Base-by-base conservation (phyloP, 805 yeast genomes). In the Cyberlindnera americana region DNA sequence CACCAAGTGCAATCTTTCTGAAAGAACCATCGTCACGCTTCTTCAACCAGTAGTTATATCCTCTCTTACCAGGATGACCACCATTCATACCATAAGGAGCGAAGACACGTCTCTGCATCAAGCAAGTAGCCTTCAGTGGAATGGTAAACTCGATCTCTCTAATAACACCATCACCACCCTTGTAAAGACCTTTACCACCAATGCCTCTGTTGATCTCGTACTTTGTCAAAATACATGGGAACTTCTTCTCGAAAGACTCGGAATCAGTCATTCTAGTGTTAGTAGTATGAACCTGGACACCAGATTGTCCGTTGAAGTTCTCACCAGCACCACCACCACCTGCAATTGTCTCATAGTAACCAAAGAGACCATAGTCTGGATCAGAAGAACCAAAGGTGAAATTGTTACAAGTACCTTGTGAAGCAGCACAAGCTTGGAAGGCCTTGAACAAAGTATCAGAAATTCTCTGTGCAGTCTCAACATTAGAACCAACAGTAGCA, bases 251-350 rank as follows among this genome's bases (percentile, higher is more conserved):
- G 42, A 75, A 63, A 11, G 73, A 60, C 50, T 75, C 81, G 2
- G 76, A 70, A 48, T 75, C 81, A 1, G 81, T 75, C 47, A 73
- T 75, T 57, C 72, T 60, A 40, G 77, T 69, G 50, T 74, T 73
- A 29, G 78, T 74, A 37, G 75, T 71, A 47, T 74, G 77, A 35
- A 72, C 70, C 53, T 75, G 79, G 5, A 73, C 73, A 18, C 69
- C 81, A 11, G 74, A 67, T 16, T 72, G 72, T 12, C 75, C 76
- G 19, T 70, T 53, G 33, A 50, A 52, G 0, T 68, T 23, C 73
- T 80, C 89, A 6, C 74, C 73, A 14, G 78, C 79, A 41, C 78
- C 76, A 25, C 69, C 64, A 18, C 81, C 81, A 29, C 75, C 76
- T 44, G 77, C 75, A 41, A 75, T 73, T 3, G 81, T 73, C 48